These are phyloP conservation scores for Beta lomatogona DNA, from an alignment of 179 eudicot species.

Conservation along the genomic window DNA sequence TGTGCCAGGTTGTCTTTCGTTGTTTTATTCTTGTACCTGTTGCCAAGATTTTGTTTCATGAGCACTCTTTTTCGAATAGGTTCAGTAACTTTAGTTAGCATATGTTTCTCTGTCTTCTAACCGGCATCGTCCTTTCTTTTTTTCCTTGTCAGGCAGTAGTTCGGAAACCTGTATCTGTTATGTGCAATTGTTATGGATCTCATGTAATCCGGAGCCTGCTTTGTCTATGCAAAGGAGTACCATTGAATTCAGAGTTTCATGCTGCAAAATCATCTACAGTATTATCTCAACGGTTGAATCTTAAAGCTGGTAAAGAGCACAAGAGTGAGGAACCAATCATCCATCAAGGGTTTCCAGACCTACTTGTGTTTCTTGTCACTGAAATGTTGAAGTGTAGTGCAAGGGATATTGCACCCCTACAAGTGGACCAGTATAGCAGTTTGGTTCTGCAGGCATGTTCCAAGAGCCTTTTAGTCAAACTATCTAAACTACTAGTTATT, in stretches of 20 bases:
- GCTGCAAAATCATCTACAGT: slow-evolving; percentile 56
- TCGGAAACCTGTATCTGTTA: slow-evolving; percentile 61
- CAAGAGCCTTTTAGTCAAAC: slow-evolving; percentile 19
- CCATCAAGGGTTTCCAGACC: slow-evolving; percentile 70
- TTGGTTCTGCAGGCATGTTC: slow-evolving; percentile 90
- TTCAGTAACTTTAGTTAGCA: neutral
- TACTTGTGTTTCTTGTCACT: slow-evolving; percentile 61
- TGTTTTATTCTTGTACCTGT: neutral
- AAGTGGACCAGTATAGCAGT: slow-evolving; percentile 75
- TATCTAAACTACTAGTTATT: neutral
- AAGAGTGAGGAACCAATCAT: slow-evolving; percentile 35
- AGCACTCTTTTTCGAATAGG: neutral
- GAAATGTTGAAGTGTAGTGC: slow-evolving; percentile 58
- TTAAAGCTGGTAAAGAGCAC: slow-evolving; percentile 36
- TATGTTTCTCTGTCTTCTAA: neutral
- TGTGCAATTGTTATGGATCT: slow-evolving; percentile 88
- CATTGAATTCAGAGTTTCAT: slow-evolving; percentile 64
- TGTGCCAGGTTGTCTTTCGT: slow-evolving; percentile 66
- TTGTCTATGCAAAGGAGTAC: slow-evolving; percentile 86
- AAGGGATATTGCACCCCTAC: slow-evolving; percentile 53
- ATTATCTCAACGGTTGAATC: slow-evolving; percentile 72
- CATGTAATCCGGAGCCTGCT: slow-evolving; percentile 93
- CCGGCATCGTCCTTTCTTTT: neutral
- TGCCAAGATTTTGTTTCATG: neutral
- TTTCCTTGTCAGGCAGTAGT: slow-evolving; percentile 57